Evolutionary conservation across 2,329 filamentous ascomycete genomes (phyloP), one percentile per base, ranked within the genome.

Genomic region (Aspergillus novoparasiticus): DNA sequence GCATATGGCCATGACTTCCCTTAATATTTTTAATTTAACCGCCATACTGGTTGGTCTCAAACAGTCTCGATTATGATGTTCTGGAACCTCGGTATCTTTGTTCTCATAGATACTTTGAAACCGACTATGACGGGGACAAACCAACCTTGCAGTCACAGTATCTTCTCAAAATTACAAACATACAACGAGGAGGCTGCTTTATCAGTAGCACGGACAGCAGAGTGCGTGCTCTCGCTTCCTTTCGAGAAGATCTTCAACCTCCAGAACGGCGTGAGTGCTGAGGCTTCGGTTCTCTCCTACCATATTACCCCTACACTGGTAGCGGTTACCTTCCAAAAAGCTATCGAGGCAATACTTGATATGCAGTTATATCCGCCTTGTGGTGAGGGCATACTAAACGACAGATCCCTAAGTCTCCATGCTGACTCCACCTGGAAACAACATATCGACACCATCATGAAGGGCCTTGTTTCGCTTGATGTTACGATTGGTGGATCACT

Each of bases 401-500:
- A 12, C 1, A 26, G 48, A 9, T 6, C 21, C 4, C 12, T 11
- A 10, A 30, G 14, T 4, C 6, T 14, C 9, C 1, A 51, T 3
- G 14, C 14, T 3, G 57, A 65, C 48, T 59, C 60, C 2, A 39
- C 34, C 21, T 66, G 65, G 62, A 34, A 64, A 19, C 51, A 23
- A 6, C 65, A 65, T 19, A 59, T 72, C 12, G 68, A 68, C n/a
- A 45, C 57, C 11, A 55, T 72, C 1, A 63, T 69, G 62, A 71
- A 72, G 46, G 70, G 62, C 6, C 66, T 70, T n/a, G 30, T 67
- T 10, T 69, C 70, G 3, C 64, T 72, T 14, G 63, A 67, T 14
- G 68, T 65, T 16, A 72, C 71, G 0, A 60, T 72, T 36, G 69
- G 70, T 14, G 70, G 71, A 34, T 69, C 68, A 16, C 66, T 69